phyloP scores from a whole-genome alignment of 768 basidiomycete genomes.

The Xanthoconium purpureum region DNA sequence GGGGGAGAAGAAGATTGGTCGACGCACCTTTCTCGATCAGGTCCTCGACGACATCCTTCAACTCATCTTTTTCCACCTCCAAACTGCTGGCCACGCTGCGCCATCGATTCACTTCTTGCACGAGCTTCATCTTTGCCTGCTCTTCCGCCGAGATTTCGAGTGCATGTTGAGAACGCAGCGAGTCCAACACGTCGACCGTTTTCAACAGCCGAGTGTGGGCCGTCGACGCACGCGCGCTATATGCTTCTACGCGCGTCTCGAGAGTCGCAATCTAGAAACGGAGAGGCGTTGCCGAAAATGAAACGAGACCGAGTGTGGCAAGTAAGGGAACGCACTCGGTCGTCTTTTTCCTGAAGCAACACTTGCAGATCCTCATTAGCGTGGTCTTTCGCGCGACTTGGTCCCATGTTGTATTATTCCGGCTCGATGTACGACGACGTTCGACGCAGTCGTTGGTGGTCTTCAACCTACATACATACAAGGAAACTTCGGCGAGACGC shows the following conservation, averaged over 20 bases:
- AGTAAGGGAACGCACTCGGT: slow-evolving; percentile 15
- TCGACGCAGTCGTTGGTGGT: slow-evolving; percentile 1
- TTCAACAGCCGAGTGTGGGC: slow-evolving; percentile 45
- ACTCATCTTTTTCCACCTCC: slow-evolving; percentile 50
- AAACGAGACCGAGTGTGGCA: neutral
- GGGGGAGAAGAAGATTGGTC: neutral
- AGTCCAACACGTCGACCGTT: slow-evolving; percentile 51
- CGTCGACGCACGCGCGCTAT: slow-evolving; percentile 39
- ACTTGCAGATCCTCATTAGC: slow-evolving; percentile 19
- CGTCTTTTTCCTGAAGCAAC: slow-evolving; percentile 25
- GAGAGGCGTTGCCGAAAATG: neutral
- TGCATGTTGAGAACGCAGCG: slow-evolving; percentile 37
- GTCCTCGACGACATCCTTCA: slow-evolving; percentile 50
- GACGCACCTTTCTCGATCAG: slow-evolving; percentile 60
- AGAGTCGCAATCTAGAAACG: slow-evolving; percentile 27
- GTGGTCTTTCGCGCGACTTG: slow-evolving; percentile 18
- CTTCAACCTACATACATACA: slow-evolving; percentile 16
- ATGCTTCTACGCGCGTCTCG: slow-evolving; percentile 33
- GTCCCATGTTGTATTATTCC: slow-evolving; percentile 23
- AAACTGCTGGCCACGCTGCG: slow-evolving; percentile 29
- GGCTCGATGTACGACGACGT: neutral
- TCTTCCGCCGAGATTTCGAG: slow-evolving; percentile 38
- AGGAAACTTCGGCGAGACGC: slow-evolving; percentile 12
- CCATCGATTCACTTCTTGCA: slow-evolving; percentile 38
- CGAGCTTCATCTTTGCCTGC: slow-evolving; percentile 34